Evolutionary conservation across 1,139 yeast genomes (phyloP).

Genomic region (Saccharomyces pastorianus): DNA sequence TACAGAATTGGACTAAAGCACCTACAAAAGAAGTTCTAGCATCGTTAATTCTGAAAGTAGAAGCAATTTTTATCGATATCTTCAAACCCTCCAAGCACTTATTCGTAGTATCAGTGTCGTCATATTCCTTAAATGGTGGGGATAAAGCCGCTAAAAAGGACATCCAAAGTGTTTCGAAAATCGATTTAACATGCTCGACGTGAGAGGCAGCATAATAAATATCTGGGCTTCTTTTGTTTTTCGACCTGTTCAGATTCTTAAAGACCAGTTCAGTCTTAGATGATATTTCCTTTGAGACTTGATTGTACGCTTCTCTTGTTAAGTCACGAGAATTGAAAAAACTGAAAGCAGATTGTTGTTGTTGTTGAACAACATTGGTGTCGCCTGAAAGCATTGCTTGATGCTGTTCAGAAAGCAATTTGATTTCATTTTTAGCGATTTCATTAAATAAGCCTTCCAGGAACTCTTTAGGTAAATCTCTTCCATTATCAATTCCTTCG

Average conservation of each 20-base stretch:
- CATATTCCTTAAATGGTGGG: constrained; percentile 84
- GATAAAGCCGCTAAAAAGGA: constrained; percentile 89
- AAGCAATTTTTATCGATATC: constrained; percentile 72
- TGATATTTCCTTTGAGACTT: constrained; percentile 88
- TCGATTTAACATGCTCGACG: constrained; percentile 84
- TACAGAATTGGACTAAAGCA: constrained; percentile 81
- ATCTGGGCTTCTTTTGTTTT: constrained; percentile 25
- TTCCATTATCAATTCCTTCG: constrained; percentile 88
- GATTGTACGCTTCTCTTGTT: constrained; percentile 79
- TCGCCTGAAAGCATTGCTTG: constrained; percentile 77
- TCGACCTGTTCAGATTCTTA: constrained; percentile 47
- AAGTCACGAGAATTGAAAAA: constrained; percentile 70
- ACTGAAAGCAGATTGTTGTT: constrained; percentile 43
- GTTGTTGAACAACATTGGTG: constrained; percentile 35
- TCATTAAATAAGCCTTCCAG: constrained; percentile 65
- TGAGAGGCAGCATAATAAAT: constrained; percentile 55
- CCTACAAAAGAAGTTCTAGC: constrained; percentile 86
- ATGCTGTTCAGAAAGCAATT: constrained; percentile 86
- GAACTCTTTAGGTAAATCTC: constrained; percentile 70
- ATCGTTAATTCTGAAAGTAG: constrained; percentile 74
- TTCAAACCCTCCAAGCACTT: constrained; percentile 79
- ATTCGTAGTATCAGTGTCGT: constrained; percentile 65
- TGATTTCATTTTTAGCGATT: constrained; percentile 76
- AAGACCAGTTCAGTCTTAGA: constrained; percentile 82
- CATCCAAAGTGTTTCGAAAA: constrained; percentile 96